Conservation (phyloP, 1,284 basidiomycete genomes). For the Moesziomyces sp. region DNA sequence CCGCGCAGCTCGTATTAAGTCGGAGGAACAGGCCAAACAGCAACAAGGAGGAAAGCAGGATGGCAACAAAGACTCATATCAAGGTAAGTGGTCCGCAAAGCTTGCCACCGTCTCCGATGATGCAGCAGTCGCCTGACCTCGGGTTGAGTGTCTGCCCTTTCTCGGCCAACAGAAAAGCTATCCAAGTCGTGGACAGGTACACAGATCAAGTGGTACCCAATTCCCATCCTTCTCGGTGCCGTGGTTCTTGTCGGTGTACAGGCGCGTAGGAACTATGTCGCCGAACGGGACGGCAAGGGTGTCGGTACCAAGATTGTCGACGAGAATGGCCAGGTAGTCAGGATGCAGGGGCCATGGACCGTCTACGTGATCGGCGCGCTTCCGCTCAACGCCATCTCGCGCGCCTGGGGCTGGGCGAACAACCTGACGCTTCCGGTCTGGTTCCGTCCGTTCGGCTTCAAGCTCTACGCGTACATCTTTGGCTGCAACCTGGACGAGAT, state of each 20-base stretch:
- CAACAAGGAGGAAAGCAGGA: conserved; percentile 14
- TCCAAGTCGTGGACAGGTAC: conserved; percentile 84
- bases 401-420: conserved; percentile 95
- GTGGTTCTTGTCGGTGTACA: conserved; percentile 70
- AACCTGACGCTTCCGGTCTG: conserved; percentile 84
- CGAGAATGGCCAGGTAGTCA: conserved; percentile 73
- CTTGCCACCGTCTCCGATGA: background rate
- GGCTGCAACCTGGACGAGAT: conserved; percentile 95
- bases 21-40: conserved; percentile 25
- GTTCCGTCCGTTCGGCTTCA: conserved; percentile 89
- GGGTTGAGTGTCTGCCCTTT: background rate
- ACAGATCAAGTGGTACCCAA: conserved; percentile 93
- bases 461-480: conserved; percentile 85
- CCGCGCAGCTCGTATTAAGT: conserved; percentile 41
- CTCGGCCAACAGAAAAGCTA: conserved; percentile 56
- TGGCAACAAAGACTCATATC: conserved; percentile 13
- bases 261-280: conserved; percentile 75
- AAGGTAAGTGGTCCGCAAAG: background rate
- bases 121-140: background rate
- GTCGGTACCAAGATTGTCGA: conserved; percentile 71
- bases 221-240: conserved; percentile 81
- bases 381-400: conserved; percentile 90
- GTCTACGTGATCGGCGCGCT: conserved; percentile 95
- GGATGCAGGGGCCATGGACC: conserved; percentile 92
- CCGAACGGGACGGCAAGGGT: conserved; percentile 54